Percentiles rank a stretch among this genome's conserved stretches.
Conservation (phyloP, 2,329 filamentous ascomycete genomes). For the Apiospora aurea region DNA sequence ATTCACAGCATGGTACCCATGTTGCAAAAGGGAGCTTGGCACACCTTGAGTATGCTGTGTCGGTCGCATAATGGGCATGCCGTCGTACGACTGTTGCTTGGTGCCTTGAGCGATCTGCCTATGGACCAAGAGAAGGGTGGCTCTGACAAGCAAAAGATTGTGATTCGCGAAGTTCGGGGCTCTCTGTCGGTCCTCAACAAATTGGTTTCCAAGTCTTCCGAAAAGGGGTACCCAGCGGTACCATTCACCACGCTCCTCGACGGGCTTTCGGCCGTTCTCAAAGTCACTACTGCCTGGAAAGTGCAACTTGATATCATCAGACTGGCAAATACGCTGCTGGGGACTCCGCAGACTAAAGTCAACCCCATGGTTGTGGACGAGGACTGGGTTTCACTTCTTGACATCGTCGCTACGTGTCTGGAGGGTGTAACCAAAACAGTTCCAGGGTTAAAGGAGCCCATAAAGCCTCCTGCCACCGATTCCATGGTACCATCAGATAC, state of each 20-base stretch:
- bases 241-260: conserved; percentile 66
- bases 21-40: conserved; percentile 72
- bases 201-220: conserved; percentile 64
- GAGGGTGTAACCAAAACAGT: conserved; percentile 40
- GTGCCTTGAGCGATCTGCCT: conserved; percentile 62
- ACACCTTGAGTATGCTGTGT: conserved; percentile 73
- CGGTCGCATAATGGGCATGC: conserved; percentile 77
- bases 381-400: conserved; percentile 69
- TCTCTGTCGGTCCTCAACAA: conserved; percentile 69
- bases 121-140: conserved; percentile 36
- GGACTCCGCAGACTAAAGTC: conserved; percentile 58
- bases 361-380: conserved; percentile 67
- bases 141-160: conserved; percentile 57
- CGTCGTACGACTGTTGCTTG: conserved; percentile 70
- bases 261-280: conserved; percentile 60
- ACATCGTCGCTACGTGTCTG: conserved; percentile 64
- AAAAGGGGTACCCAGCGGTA: conserved; percentile 66
- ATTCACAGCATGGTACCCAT: conserved; percentile 71
- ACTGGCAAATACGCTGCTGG: conserved; percentile 63
- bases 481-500: conserved; percentile 47
- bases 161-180: conserved; percentile 65
- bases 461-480: conserved; percentile 36
- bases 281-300: conserved; percentile 51
- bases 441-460: conserved; percentile 33
- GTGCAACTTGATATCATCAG: conserved; percentile 56